Base-by-base conservation (phyloP, 768 basidiomycete species). In the Cystobasidium onofrii region DNA sequence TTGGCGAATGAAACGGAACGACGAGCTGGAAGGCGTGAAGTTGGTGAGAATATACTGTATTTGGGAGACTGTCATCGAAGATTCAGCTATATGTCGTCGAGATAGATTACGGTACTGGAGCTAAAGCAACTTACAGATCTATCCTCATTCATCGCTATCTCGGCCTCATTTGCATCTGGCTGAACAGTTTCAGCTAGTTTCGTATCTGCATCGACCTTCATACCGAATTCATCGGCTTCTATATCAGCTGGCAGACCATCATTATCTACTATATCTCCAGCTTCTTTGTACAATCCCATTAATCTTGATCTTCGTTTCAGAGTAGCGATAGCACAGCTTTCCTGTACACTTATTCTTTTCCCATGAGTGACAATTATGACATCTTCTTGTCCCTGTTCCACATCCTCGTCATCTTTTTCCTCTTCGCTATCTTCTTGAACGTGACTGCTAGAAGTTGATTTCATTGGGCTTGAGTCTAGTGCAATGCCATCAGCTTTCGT, bases 91-190 rank as follows among this genome's bases (percentile, higher is more conserved):
- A 43, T 7, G 18, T 9, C 41, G 9, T 43, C 41, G 41, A 43
- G 41, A 18, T 18, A 9, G 41, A 43, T 18, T 43, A n/a, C n/a
- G n/a, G n/a, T n/a, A n/a, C n/a, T n/a, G n/a, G n/a, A n/a, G n/a
- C n/a, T n/a, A n/a, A n/a, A n/a, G n/a, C n/a, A n/a, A 29, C 54
- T 55, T 55, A 55, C 54, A n/a, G 54, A 55, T 23, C 54, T n/a
- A 55, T 55, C 54, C 29, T 55, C 54, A 55, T 23, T 23, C 54
- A 55, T 55, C 7, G 54, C 54, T 23, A 23, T 55, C n/a, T 55
- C 54, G n/a, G 20, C 29, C 12, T 10, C n/a, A n/a, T 29, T 29
- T n/a, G 20, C 54, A 7, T 55, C 54, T 55, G 20, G n/a, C n/a
- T n/a, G n/a, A n/a, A n/a, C n/a, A n/a, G n/a, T n/a, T n/a, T n/a